Base-by-base conservation (phyloP, 2,329 filamentous ascomycete genomes). In the Aspergillus sp. region DNA sequence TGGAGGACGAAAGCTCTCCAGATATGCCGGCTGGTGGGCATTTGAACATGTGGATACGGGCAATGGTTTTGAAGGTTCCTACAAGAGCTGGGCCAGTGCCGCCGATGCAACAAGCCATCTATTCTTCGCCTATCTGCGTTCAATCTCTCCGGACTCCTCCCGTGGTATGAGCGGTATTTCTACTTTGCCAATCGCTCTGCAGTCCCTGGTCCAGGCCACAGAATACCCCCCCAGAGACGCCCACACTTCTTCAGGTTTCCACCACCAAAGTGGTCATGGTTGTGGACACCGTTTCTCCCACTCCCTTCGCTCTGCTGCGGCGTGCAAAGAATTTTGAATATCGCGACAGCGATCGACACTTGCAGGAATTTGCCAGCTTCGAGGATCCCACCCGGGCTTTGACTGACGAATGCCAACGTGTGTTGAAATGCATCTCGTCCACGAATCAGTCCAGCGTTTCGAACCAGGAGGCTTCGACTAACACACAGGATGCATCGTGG, bases 21-120 rank as follows among this genome's bases (percentile, higher is more conserved):
- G 93, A 53, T 88, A 95, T 78, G 93, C 91, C 33, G 90, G 90
- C 37, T 98, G 93, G 93, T 98, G 93, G 93, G 90, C 91, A 1
- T 98, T 98, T 64, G 91, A 96, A 60, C 88, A 94, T 54, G 80
- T 76, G 37, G 90, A 97, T 62, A 83, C 83, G 6, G 87, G 86
- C 34, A 91, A 86, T 62, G 93, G 93, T 11, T 98, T 98, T 57
- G 93, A 97, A 54, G 88, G 88, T 33, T 90, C 91, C 43, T 98
- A 98, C 69, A 88, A 86, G 61, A 81, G 82, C 36, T 98, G 93
- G 90, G 75, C 85, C 58, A 94, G 88, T 60, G 90, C 91, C 48
- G 93, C 93, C 46, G 90, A 97, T 75, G 93, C 93, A 42, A 90
- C 91, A 13, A 95, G 90, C 60, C 93, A 98, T 72, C 74, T 98